phyloP scores from a whole-genome alignment of 2,329 filamentous ascomycete genomes.

The Colletotrichum sp. region DNA sequence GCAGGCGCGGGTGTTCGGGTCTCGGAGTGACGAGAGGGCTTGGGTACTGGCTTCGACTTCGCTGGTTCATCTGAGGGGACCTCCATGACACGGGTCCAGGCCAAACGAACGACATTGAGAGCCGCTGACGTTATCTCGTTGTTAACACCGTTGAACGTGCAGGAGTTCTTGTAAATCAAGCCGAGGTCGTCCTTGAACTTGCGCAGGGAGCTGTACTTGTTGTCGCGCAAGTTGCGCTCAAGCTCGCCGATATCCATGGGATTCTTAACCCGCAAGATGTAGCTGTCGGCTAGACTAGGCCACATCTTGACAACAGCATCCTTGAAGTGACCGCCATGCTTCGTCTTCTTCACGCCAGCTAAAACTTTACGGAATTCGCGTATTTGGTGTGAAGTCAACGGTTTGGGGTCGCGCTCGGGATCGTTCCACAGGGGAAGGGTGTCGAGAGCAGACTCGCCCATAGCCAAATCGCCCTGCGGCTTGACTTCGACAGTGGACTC shows the following conservation, averaged over 20 bases:
- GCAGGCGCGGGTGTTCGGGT: constrained; percentile 40
- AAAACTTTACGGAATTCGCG: constrained; percentile 70
- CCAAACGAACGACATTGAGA: constrained; percentile 59
- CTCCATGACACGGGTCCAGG: constrained; percentile 51
- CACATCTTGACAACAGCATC: constrained; percentile 79
- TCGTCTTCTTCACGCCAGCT: constrained; percentile 83
- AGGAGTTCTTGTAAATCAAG: constrained; percentile 79
- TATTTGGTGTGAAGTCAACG: constrained; percentile 64
- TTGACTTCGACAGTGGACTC: constrained; percentile 30
- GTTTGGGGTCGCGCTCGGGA: constrained; percentile 45
- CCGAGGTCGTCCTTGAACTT: constrained; percentile 77
- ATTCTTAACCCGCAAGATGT: constrained; percentile 69
- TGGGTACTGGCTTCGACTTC: constrained; percentile 58
- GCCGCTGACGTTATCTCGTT: constrained; percentile 73
- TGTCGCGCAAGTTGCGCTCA: constrained; percentile 77
- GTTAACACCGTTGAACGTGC: constrained; percentile 80
- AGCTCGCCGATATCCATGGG: constrained; percentile 88
- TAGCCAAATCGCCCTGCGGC: constrained; percentile 28
- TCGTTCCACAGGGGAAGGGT: constrained; percentile 46
- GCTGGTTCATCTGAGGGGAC: constrained; percentile 58
- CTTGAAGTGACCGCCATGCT: constrained; percentile 77
- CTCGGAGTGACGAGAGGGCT: constrained; percentile 51
- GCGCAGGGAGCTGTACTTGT: constrained; percentile 69
- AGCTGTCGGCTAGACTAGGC: constrained; percentile 77
- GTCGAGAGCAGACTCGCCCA: constrained; percentile 25